Evolutionary conservation across 2,329 filamentous ascomycete species (phyloP).

Genomic region (Dothidotthia symphoricarpi): DNA sequence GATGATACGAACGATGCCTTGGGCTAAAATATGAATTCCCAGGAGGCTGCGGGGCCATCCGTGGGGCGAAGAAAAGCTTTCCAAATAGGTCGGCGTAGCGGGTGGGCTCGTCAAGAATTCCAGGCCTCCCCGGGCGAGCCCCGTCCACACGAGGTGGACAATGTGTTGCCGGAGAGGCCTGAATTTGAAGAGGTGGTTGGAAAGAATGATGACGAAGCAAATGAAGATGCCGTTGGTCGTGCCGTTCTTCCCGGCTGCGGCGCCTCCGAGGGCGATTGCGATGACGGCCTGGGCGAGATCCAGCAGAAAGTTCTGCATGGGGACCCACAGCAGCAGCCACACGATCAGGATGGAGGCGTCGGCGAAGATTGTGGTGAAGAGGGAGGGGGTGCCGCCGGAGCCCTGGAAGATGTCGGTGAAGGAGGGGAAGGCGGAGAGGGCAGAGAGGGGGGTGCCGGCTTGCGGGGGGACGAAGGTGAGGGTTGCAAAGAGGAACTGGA

Average conservation of each 20-base stretch:
- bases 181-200: constrained; percentile 53
- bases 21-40: constrained; percentile 72
- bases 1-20: constrained; percentile 69
- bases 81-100: constrained; percentile 34
- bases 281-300: constrained; percentile 93
- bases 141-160: constrained; percentile 41
- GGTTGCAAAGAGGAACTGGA: constrained; percentile 89
- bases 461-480: constrained; percentile 84
- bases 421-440: constrained; percentile 70
- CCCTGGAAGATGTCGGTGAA: constrained; percentile 90
- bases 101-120: constrained; percentile 42
- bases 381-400: constrained; percentile 78
- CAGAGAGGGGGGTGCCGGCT: constrained; percentile 71
- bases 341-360: constrained; percentile 79
- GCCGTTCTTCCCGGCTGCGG: constrained; percentile 64
- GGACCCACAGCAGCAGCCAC: constrained; percentile 85
- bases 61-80: constrained; percentile 50
- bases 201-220: constrained; percentile 65
- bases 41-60: constrained; percentile 67
- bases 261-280: constrained; percentile 83
- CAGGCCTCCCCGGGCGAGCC: constrained; percentile 43
- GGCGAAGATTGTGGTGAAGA: constrained; percentile 80
- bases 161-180: constrained; percentile 49
- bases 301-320: constrained; percentile 81
- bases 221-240: constrained; percentile 70